Evolutionary conservation across 164 flowering plant species (phyloP), one percentile per base, ranked within the genome.

Genomic region (Umbellularia californica): DNA sequence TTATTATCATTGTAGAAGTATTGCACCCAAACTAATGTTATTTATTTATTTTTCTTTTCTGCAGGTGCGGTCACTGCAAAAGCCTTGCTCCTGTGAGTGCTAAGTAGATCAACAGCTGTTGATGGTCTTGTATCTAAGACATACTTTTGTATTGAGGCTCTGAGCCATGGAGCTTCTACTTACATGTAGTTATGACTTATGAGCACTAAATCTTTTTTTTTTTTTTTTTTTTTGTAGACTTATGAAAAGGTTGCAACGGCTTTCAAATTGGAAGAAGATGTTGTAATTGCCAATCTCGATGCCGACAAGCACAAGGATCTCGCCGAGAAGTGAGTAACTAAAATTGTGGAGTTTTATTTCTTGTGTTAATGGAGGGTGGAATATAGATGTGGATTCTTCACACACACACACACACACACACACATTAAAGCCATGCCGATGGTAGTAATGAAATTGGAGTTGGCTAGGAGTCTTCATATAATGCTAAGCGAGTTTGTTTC

Each of bases 61-160:
- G 60, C 85, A 95, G 99, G 98, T 92, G 99, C 80, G 99, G 99
- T 64, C 98, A 94, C 74, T 96, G 99, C 91, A 90, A 96, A 80
- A 79, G 71, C 78, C 97, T 96, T 81, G 99, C 98, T 83, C 97
- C 98, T 74, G 98, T 96, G 84, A 41, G 47, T 41, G 11, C 47
- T 41, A 41, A 87, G 97, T 84, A 27, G 60, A 35, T 50, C 13
- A 24, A 50, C 64, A 23, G 30, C 70, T 52, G 13, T n/a, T 63
- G 47, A 41, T 41, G 10, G 47, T 41, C 11, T 10, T 50, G 28
- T 22, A 35, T 4, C 25, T 27, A 10, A 58, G 12, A 28, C n/a
- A 64, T 63, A 24, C 15, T 25, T 65, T 24, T 65, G 68, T 25
- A 41, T 41, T 41, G 47, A 41, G 47, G 47, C 47, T 41, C 17